phyloP scores from a whole-genome alignment of 805 yeast species.

The Candida vartiovaarae region DNA sequence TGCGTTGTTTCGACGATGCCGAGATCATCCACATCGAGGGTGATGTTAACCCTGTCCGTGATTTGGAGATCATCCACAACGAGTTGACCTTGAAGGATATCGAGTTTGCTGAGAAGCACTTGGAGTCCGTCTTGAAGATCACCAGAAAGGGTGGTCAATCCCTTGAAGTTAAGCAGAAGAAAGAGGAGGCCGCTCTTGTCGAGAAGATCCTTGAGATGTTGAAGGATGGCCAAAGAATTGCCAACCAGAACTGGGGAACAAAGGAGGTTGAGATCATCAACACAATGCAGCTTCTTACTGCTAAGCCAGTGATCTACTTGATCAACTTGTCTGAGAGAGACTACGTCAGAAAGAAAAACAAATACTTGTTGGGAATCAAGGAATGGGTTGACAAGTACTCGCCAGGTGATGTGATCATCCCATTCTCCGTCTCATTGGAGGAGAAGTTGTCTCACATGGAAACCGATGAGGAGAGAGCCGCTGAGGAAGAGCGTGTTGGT shows the following conservation, averaged over 20 bases:
- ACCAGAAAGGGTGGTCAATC: constrained; percentile 86
- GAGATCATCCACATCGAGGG: constrained; percentile 96
- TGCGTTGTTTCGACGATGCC: constrained; percentile 95
- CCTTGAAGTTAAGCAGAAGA: constrained; percentile 81
- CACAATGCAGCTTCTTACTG: constrained; percentile 79
- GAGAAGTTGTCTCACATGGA: constrained; percentile 86
- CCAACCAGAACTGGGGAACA: constrained; percentile 79
- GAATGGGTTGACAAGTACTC: constrained; percentile 87
- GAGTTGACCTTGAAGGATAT: constrained; percentile 96
- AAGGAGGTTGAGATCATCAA: constrained; percentile 91
- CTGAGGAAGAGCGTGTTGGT: constrained; percentile 67
- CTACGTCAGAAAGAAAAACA: constrained; percentile 82
- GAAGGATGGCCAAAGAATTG: constrained; percentile 81
- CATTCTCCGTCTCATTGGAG: constrained; percentile 88
- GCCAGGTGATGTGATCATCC: constrained; percentile 86
- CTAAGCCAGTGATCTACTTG: constrained; percentile 91
- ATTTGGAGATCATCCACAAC: constrained; percentile 82
- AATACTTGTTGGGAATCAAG: constrained; percentile 72
- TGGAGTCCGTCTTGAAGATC: constrained; percentile 69
- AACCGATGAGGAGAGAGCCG: constrained; percentile 73
- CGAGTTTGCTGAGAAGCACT: constrained; percentile 84
- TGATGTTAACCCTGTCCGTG: constrained; percentile 93
- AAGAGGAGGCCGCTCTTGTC: constrained; percentile 74
- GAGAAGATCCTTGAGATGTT: constrained; percentile 67
- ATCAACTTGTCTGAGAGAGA: constrained; percentile 87